These are phyloP conservation scores for Scedosporium minutisporum DNA, from an alignment of 2,329 filamentous ascomycete species.

Conservation along the genomic window DNA sequence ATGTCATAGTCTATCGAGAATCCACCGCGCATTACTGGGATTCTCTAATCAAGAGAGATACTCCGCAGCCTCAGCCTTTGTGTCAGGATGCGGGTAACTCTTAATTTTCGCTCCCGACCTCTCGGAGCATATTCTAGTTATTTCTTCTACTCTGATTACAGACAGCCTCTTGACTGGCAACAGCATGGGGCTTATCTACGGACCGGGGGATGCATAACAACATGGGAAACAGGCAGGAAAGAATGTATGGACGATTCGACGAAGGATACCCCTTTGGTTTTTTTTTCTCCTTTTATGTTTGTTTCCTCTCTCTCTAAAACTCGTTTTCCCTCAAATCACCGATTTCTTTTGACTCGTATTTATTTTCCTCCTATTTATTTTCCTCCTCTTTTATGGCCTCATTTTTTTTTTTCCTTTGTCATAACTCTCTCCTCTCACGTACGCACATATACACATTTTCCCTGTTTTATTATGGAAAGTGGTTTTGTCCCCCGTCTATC, in stretches of 20 bases:
- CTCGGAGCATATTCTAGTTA: slow-evolving; percentile 2
- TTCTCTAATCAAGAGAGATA: neutral
- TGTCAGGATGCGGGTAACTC: too few species aligned
- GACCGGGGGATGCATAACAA: slow-evolving; percentile 18
- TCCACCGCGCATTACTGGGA: neutral
- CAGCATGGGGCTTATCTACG: slow-evolving; percentile 18
- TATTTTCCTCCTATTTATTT: slow-evolving; percentile 1
- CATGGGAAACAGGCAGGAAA: slow-evolving; percentile 18
- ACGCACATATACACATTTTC: neutral
- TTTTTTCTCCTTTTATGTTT: slow-evolving; percentile 10
- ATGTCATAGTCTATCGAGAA: neutral
- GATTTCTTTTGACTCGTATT: neutral
- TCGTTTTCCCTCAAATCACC: neutral
- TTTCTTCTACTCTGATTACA: slow-evolving; percentile 23
- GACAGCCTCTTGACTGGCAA: slow-evolving; percentile 29
- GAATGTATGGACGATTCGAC: slow-evolving; percentile 35
- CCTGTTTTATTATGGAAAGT: neutral
- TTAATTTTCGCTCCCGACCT: neutral
- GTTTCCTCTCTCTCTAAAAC: slow-evolving; percentile 8
- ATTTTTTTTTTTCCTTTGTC: slow-evolving; percentile 7
- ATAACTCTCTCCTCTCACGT: neutral
- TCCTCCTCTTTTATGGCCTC: slow-evolving; percentile 5
- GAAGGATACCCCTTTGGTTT: slow-evolving; percentile 30
- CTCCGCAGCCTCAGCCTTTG: neutral
- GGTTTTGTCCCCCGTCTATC: slow-evolving; percentile 14